Percentiles rank a stretch among this genome's conserved stretches.
These are phyloP conservation scores for Trichoderma parareesei DNA, from an alignment of 495 filamentous ascomycete species.

Conservation along the genomic window DNA sequence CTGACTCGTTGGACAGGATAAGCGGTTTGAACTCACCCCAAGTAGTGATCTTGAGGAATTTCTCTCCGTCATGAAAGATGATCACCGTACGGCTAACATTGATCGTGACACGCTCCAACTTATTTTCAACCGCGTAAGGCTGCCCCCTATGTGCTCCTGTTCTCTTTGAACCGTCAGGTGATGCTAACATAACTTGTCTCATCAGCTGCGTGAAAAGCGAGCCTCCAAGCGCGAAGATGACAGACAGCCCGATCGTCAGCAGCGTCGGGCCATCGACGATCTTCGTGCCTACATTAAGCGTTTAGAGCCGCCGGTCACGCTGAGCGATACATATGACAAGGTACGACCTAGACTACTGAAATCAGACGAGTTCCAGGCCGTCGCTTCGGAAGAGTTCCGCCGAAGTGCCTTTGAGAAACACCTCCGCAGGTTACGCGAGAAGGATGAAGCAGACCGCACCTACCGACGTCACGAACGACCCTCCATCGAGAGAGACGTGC, in stretches of 20 bases:
- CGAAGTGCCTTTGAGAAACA: conserved; percentile 86
- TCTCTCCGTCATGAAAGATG: conserved; percentile 62
- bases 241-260: conserved; percentile 74
- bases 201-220: conserved; percentile 65
- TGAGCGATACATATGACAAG: conserved; percentile 78
- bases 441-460: conserved; percentile 74
- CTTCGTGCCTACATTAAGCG: conserved; percentile 85
- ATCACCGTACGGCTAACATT: conserved; percentile 78
- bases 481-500: conserved; percentile 50
- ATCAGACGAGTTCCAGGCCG: conserved; percentile 69
- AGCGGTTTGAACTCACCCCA: conserved; percentile 79
- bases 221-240: conserved; percentile 71
- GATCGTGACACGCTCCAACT: conserved; percentile 63
- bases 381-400: conserved; percentile 75
- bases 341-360: conserved; percentile 70
- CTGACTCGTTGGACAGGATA: conserved; percentile 50
- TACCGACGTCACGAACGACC: conserved; percentile 57
- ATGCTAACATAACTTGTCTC: conserved; percentile 18
- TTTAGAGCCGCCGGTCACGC: conserved; percentile 73
- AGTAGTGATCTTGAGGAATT: conserved; percentile 88
- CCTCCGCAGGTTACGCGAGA: conserved; percentile 80
- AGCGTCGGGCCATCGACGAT: conserved; percentile 76
- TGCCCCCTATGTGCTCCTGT: not conserved
- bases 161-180: not conserved
- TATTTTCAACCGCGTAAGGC: conserved; percentile 65